Evolutionary conservation across 768 basidiomycete species (phyloP).

Genomic region (Tricholoma sp.): DNA sequence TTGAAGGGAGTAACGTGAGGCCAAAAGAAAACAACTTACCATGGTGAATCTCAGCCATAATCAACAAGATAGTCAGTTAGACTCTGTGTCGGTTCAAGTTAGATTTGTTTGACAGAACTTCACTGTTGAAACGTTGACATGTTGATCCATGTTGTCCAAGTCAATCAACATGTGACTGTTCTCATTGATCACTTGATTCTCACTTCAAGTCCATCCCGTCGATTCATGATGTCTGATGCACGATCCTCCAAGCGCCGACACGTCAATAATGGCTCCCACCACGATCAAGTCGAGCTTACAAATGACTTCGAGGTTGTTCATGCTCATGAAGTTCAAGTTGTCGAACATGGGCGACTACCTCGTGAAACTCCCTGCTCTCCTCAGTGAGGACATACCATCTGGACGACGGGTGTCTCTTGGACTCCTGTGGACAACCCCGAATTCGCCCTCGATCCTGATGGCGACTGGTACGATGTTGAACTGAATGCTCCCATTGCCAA

Average conservation of each 20-base stretch:
- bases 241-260: background rate
- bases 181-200: background rate
- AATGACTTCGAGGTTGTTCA: slow-evolving; percentile 1
- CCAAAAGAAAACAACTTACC: background rate
- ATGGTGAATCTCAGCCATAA: background rate
- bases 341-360: background rate
- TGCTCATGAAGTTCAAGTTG: background rate
- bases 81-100: background rate
- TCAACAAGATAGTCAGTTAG: background rate
- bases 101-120: too few relatives aligned
- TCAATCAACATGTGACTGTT: background rate
- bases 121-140: too few relatives aligned
- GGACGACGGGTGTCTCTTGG: background rate
- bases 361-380: background rate
- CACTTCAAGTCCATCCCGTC: background rate
- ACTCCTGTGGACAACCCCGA: background rate
- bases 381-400: background rate
- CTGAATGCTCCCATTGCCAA: background rate
- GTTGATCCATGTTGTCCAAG: background rate
- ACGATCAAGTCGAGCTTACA: background rate
- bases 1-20: background rate
- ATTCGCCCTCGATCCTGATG: slow-evolving; percentile 7
- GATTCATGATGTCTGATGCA: background rate
- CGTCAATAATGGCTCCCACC: background rate
- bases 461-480: slow-evolving; percentile 3